Evolutionary conservation across 2,329 filamentous ascomycete species (phyloP).

Genomic region (Aspergillus neoniger): DNA sequence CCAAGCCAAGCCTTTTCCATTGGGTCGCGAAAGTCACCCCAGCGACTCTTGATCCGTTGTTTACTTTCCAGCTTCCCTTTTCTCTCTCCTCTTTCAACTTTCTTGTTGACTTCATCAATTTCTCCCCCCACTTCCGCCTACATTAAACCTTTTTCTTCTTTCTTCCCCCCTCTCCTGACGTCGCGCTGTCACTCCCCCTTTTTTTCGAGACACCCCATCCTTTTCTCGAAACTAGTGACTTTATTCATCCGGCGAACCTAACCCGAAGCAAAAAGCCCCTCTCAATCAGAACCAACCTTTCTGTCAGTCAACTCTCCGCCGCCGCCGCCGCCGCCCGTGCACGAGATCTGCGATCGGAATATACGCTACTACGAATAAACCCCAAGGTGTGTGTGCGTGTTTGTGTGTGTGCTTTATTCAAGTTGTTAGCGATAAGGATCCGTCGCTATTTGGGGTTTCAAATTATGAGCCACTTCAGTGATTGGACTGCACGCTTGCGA

Average conservation of each 20-base stretch:
- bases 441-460: background rate
- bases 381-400: slow-evolving; percentile 18
- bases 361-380: slow-evolving; percentile 10
- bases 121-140: background rate
- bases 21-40: slow-evolving; percentile 27
- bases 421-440: background rate
- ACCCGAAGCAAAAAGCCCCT: too few relatives aligned
- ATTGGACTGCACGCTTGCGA: too few relatives aligned
- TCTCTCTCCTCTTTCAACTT: background rate
- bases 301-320: slow-evolving; percentile 14
- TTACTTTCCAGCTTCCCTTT: slow-evolving; percentile 17
- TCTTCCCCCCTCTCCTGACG: background rate
- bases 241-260: too few relatives aligned
- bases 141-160: background rate
- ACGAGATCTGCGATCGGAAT: slow-evolving; percentile 20
- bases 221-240: background rate
- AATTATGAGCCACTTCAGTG: too few relatives aligned
- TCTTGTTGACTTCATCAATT: slow-evolving; percentile 2
- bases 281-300: background rate
- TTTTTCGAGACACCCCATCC: background rate
- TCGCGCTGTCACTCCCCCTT: background rate
- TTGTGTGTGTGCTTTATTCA: background rate
- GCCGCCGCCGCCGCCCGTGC: slow-evolving; percentile 7
- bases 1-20: slow-evolving; percentile 20
- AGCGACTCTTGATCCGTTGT: slow-evolving; percentile 26